These are phyloP conservation scores for Porogramme epimiltina DNA, from an alignment of 1,284 basidiomycete species.

Conservation along the genomic window DNA sequence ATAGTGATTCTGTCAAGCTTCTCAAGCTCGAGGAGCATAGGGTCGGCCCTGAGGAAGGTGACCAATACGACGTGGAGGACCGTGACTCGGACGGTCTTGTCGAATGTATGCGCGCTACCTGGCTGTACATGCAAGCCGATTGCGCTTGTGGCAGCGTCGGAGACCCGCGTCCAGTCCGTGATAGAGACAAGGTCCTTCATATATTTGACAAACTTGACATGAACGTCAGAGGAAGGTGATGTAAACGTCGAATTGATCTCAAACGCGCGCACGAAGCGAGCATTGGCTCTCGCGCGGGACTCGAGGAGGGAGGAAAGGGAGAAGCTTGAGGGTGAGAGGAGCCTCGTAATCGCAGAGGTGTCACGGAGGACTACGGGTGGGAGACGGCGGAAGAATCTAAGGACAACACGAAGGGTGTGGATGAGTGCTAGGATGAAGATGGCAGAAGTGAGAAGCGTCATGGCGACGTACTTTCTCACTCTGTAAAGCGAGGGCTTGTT, in stretches of 20 bases:
- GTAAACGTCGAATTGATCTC: constrained; percentile 44
- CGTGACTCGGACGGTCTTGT: constrained; percentile 42
- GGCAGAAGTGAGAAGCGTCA: too few relatives aligned
- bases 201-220: constrained; percentile 33
- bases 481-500: too few relatives aligned
- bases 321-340: not conserved
- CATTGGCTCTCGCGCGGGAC: constrained; percentile 45
- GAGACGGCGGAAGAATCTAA: too few relatives aligned
- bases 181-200: constrained; percentile 29
- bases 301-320: constrained; percentile 22
- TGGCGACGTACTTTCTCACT: too few relatives aligned
- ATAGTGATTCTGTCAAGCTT: constrained; percentile 35
- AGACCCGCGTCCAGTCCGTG: constrained; percentile 36
- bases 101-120: constrained; percentile 30
- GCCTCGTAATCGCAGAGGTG: not conserved
- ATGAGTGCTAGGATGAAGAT: too few relatives aligned
- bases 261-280: constrained; percentile 44
- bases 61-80: constrained; percentile 44
- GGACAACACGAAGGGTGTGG: too few relatives aligned
- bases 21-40: constrained; percentile 29
- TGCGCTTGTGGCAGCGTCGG: constrained; percentile 23
- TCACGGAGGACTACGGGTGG: not conserved
- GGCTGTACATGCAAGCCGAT: too few relatives aligned
- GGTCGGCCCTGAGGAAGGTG: constrained; percentile 40
- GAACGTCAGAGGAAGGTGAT: constrained; percentile 30